Evolutionary conservation across 139 green algal genomes (phyloP).

Genomic region (Ostreobium quekettii): DNA sequence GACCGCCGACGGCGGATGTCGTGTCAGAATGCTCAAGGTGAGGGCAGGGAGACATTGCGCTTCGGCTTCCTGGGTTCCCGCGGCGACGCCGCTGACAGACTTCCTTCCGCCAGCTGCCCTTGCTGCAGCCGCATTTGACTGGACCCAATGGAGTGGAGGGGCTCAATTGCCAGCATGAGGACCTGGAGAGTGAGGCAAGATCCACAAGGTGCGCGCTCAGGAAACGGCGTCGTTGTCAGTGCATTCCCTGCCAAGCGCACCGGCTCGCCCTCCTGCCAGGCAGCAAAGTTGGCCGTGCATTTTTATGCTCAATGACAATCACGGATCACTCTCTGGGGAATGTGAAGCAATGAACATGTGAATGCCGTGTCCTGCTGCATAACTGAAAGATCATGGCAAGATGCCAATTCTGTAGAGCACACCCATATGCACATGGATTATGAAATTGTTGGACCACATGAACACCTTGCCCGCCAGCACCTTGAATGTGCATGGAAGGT

Average conservation of each 20-base stretch:
- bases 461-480: neutral
- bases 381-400: too few species aligned
- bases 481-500: neutral
- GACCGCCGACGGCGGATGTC: neutral
- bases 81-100: neutral
- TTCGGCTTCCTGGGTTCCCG: neutral
- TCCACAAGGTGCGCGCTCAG: too few species aligned
- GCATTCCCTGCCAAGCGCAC: too few species aligned
- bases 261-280: too few species aligned
- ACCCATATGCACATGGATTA: too few species aligned
- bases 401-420: too few species aligned
- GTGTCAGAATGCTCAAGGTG: neutral
- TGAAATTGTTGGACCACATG: neutral
- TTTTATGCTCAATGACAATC: too few species aligned
- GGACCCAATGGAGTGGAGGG: slow-evolving; percentile 2
- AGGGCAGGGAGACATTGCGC: neutral
- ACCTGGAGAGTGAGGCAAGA: neutral
- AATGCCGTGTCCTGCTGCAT: too few species aligned
- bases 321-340: too few species aligned
- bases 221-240: too few species aligned
- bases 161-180: neutral
- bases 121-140: slow-evolving; percentile 6
- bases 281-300: too few species aligned
- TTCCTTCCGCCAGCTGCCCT: neutral
- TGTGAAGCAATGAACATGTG: too few species aligned